These are phyloP conservation scores for Fusarium stilboides DNA, from an alignment of 2,329 filamentous ascomycete species.

Conservation along the genomic window DNA sequence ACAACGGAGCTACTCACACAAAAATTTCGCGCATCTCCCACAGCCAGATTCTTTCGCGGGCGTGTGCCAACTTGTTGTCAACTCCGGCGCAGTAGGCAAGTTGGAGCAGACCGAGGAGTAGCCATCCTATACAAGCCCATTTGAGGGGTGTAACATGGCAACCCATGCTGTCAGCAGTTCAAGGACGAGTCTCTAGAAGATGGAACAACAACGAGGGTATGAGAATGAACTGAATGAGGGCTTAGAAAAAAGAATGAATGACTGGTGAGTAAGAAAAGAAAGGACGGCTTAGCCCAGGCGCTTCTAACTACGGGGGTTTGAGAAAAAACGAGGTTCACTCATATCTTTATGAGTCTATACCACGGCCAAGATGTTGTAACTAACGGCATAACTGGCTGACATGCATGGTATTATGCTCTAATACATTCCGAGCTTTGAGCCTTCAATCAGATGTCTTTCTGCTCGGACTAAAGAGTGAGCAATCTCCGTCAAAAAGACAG, in stretches of 20 bases:
- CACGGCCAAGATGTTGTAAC: background rate
- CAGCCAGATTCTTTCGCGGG: slow-evolving; percentile 2
- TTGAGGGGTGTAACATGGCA: background rate
- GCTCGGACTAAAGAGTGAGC: background rate
- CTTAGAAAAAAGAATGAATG: background rate
- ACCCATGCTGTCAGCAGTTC: background rate
- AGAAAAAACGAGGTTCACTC: background rate
- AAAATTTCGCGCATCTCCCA: slow-evolving; percentile 1
- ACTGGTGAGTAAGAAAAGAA: background rate
- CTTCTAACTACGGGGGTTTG: slow-evolving; percentile 3
- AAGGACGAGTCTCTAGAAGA: background rate
- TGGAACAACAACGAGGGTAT: background rate
- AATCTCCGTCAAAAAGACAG: slow-evolving; percentile 4
- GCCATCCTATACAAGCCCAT: background rate
- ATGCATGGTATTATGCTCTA: background rate
- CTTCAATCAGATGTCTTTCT: background rate
- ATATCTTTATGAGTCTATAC: background rate
- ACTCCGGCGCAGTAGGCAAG: background rate
- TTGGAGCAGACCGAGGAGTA: background rate
- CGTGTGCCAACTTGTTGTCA: slow-evolving; percentile 1
- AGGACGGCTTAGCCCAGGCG: background rate
- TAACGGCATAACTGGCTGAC: background rate
- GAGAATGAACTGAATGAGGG: background rate
- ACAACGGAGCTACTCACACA: background rate
- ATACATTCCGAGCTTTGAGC: background rate